A percentile compares a stretch with the other conserved stretches of the same genome.
Evolutionary conservation across 2,329 filamentous ascomycete genomes (phyloP).

Genomic region (Ilyonectria robusta): DNA sequence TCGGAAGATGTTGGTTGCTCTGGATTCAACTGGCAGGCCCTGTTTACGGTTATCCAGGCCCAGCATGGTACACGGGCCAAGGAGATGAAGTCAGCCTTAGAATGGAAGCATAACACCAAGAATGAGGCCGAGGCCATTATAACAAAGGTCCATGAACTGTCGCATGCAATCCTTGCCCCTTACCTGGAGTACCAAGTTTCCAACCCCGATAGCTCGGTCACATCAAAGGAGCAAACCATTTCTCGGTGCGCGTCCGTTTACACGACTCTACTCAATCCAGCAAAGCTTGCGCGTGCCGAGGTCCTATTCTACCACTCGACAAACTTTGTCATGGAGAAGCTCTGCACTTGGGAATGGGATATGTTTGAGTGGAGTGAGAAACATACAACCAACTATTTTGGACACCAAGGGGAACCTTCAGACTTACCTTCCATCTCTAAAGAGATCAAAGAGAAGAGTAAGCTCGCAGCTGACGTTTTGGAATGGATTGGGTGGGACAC

Average conservation of each 20-base stretch:
- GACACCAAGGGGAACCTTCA: background rate
- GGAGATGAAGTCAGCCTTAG: background rate
- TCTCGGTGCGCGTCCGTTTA: background rate
- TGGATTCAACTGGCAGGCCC: background rate
- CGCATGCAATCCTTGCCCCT: background rate
- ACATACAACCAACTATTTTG: background rate
- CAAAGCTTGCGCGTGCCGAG: background rate
- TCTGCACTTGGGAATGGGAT: background rate
- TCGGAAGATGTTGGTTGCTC: background rate
- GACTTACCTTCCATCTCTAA: background rate
- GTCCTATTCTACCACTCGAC: background rate
- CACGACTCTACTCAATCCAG: background rate
- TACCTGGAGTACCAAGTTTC: background rate
- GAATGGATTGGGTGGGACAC: background rate
- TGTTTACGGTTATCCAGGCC: background rate
- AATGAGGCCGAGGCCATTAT: background rate
- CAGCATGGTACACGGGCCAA: background rate
- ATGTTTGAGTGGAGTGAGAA: background rate
- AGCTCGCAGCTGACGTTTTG: background rate
- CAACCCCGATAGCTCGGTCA: background rate
- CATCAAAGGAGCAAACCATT: background rate
- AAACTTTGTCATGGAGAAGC: background rate
- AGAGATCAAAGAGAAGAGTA: background rate
- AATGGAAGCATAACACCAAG: background rate
- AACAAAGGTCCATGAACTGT: background rate